Conservation (phyloP, 2,329 filamentous ascomycete genomes). For the Fusarium nelsonii region DNA sequence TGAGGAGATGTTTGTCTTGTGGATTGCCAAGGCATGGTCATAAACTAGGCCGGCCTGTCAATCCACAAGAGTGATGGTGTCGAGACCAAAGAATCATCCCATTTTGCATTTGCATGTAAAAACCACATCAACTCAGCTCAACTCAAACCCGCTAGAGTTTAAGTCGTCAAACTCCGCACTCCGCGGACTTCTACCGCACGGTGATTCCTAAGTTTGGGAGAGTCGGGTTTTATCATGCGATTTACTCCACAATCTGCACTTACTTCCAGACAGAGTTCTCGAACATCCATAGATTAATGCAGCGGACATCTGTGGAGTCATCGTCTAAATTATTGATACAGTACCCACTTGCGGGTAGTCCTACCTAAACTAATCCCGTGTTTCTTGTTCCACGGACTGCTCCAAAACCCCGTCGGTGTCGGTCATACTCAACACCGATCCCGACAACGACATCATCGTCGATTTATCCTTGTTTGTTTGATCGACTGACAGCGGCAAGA, state of each 20-base stretch:
- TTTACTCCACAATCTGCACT: slow-evolving; percentile 7
- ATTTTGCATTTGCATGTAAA: not conserved
- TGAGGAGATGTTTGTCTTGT: not conserved
- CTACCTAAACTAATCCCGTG: slow-evolving; percentile 16
- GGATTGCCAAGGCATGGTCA: slow-evolving; percentile 17
- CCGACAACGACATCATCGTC: slow-evolving; percentile 17
- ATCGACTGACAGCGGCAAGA: slow-evolving; percentile 19
- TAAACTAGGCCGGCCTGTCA: not conserved
- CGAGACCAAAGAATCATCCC: slow-evolving; percentile 9
- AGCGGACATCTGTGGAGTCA: slow-evolving; percentile 20
- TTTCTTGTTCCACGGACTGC: slow-evolving; percentile 6
- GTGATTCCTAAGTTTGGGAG: no score
- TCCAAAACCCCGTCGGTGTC: slow-evolving; percentile 33
- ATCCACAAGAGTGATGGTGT: not conserved
- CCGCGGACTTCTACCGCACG: slow-evolving; percentile 5
- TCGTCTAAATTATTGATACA: not conserved
- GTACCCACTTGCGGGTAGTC: slow-evolving; percentile 10
- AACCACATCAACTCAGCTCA: not conserved
- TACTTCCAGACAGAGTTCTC: slow-evolving; percentile 24
- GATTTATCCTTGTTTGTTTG: slow-evolving; percentile 29
- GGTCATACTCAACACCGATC: slow-evolving; percentile 30
- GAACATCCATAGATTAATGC: slow-evolving; percentile 19
- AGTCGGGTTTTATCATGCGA: not conserved
- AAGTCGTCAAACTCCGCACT: slow-evolving; percentile 15
- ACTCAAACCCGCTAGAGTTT: slow-evolving; percentile 6